Evolutionary conservation across 2,329 filamentous ascomycete species (phyloP).

Genomic region (Thermochaetoides dissita): DNA sequence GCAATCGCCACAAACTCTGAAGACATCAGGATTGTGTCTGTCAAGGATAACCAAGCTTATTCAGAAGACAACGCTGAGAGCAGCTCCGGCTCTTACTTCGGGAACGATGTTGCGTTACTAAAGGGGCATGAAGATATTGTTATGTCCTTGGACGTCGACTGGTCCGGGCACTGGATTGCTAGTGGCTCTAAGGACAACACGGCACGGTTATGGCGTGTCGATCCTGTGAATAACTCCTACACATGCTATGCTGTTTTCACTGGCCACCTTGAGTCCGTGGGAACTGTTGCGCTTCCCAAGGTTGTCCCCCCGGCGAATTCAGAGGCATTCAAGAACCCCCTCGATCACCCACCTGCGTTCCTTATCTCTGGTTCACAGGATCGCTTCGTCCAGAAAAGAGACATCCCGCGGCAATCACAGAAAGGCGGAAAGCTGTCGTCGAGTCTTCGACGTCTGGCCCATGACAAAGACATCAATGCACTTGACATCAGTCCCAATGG

Average conservation of each 20-base stretch:
- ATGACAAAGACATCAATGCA: slow-evolving; percentile 98
- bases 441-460: slow-evolving; percentile 77
- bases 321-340: slow-evolving; percentile 55
- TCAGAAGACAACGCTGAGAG: slow-evolving; percentile 14
- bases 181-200: slow-evolving; percentile 96
- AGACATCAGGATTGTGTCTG: slow-evolving; percentile 74
- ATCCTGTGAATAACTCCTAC: slow-evolving; percentile 57
- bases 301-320: slow-evolving; percentile 53
- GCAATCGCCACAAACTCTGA: slow-evolving; percentile 93
- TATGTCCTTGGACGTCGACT: slow-evolving; percentile 85
- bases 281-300: slow-evolving; percentile 73
- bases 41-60: slow-evolving; percentile 30
- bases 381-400: slow-evolving; percentile 89
- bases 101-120: slow-evolving; percentile 72
- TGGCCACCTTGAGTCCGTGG: slow-evolving; percentile 86
- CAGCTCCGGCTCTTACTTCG: slow-evolving; percentile 50
- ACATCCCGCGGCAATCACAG: slow-evolving; percentile 47
- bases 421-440: slow-evolving; percentile 38
- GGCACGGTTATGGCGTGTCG: slow-evolving; percentile 77
- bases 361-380: slow-evolving; percentile 89
- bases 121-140: slow-evolving; percentile 92
- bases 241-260: slow-evolving; percentile 45
- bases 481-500: slow-evolving; percentile 64
- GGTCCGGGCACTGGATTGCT: slow-evolving; percentile 92
- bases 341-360: slow-evolving; percentile 69